These are phyloP conservation scores for Pseudogymnoascus sp. DNA, from an alignment of 2,329 filamentous ascomycete genomes.

Conservation along the genomic window DNA sequence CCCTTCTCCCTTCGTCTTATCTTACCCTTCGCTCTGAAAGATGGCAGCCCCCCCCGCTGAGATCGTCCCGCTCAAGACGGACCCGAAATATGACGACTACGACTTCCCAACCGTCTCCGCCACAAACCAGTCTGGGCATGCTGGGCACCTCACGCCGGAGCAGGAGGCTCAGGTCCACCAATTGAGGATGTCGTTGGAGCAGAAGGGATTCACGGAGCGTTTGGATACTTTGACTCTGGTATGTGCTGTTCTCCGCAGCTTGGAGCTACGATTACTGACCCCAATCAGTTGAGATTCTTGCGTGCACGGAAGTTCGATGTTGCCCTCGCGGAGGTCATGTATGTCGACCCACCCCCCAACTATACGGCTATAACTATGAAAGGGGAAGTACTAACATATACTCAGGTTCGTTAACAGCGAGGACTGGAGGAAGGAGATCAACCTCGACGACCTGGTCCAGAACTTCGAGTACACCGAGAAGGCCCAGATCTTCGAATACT, in stretches of 20 bases:
- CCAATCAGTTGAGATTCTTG: slow-evolving; percentile 68
- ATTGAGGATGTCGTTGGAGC: slow-evolving; percentile 76
- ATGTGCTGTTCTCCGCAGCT: slow-evolving; percentile 27
- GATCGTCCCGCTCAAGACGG: slow-evolving; percentile 38
- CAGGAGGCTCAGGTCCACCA: slow-evolving; percentile 87
- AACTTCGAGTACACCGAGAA: slow-evolving; percentile 86
- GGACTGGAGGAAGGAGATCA: slow-evolving; percentile 81
- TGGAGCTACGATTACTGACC: slow-evolving; percentile 3
- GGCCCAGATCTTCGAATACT: slow-evolving; percentile 74
- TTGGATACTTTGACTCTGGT: slow-evolving; percentile 90
- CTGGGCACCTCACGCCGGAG: slow-evolving; percentile 74
- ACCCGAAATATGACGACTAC: slow-evolving; percentile 93
- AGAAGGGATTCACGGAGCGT: slow-evolving; percentile 69
- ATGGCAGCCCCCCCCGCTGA: background rate
- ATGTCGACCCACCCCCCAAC: slow-evolving; percentile 28
- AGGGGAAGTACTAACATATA: slow-evolving; percentile 19
- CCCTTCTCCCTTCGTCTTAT: background rate
- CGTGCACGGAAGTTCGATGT: slow-evolving; percentile 94
- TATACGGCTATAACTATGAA: slow-evolving; percentile 4
- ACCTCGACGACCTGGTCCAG: slow-evolving; percentile 71
- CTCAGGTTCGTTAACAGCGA: slow-evolving; percentile 82
- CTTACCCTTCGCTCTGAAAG: background rate
- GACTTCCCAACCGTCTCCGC: slow-evolving; percentile 79
- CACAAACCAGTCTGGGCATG: slow-evolving; percentile 64
- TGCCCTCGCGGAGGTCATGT: slow-evolving; percentile 78